A percentile compares a stretch with the other conserved stretches of the same genome.
Evolutionary conservation across 306 rosid genomes (phyloP).

Genomic region (Senna tora): DNA sequence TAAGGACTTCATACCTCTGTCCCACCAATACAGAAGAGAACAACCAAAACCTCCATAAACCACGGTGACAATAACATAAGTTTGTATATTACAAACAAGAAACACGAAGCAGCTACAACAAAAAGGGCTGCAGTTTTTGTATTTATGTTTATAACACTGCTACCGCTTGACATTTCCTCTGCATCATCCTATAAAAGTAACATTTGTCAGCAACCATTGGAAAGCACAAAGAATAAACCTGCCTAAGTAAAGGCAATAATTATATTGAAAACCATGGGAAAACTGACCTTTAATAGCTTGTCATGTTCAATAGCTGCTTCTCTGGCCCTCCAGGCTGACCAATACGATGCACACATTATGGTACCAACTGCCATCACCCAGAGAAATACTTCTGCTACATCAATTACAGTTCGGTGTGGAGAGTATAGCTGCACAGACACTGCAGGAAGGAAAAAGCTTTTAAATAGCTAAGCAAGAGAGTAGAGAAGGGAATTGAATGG

Average conservation of each 20-base stretch:
- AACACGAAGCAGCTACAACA: slow-evolving; percentile 84
- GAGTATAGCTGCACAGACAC: slow-evolving; percentile 95
- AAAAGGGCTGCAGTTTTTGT: slow-evolving; percentile 74
- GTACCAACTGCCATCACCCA: slow-evolving; percentile 97
- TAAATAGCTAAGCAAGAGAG: slow-evolving; percentile 3
- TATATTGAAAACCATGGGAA: slow-evolving; percentile 14
- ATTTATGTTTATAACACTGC: slow-evolving; percentile 77
- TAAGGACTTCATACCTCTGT: slow-evolving; percentile 63
- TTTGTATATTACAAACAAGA: slow-evolving; percentile 76
- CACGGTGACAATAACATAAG: slow-evolving; percentile 84
- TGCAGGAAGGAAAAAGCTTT: slow-evolving; percentile 42
- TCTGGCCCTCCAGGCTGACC: slow-evolving; percentile 93
- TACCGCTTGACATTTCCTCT: slow-evolving; percentile 55
- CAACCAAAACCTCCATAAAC: slow-evolving; percentile 88
- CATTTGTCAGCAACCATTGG: slow-evolving; percentile 7
- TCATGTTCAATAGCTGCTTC: slow-evolving; percentile 78
- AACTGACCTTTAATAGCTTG: slow-evolving; percentile 69
- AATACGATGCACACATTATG: slow-evolving; percentile 88
- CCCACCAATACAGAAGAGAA: slow-evolving; percentile 95
- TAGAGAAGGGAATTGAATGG: neutral
- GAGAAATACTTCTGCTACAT: slow-evolving; percentile 91
- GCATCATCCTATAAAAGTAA: slow-evolving; percentile 62
- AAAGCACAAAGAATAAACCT: slow-evolving; percentile 13
- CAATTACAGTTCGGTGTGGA: slow-evolving; percentile 78
- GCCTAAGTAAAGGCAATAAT: slow-evolving; percentile 14